These are phyloP conservation scores for Paradendryphiella salina DNA, from an alignment of 2,329 filamentous ascomycete species.

Conservation along the genomic window DNA sequence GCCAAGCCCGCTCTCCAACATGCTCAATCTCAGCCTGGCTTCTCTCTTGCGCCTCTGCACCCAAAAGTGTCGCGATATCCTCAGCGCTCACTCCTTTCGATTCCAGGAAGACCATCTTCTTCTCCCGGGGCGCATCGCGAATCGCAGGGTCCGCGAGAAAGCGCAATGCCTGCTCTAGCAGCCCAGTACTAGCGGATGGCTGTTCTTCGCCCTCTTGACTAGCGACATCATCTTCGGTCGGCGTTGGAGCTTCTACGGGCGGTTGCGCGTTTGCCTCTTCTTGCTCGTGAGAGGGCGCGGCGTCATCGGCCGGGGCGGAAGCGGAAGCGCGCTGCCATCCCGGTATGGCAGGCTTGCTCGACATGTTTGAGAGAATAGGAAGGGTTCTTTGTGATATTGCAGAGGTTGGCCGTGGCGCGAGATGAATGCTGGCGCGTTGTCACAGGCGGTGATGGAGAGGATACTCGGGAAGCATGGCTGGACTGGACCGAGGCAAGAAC, in stretches of 20 bases:
- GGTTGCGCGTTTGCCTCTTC: constrained; percentile 22
- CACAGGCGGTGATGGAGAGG: constrained; percentile 11
- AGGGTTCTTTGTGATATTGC: neutral
- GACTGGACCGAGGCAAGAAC: constrained; percentile 29
- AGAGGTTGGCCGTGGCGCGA: constrained; percentile 1
- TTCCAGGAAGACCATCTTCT: constrained; percentile 75
- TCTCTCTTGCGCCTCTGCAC: constrained; percentile 25
- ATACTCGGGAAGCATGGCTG: constrained; percentile 25
- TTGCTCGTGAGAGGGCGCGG: constrained; percentile 13
- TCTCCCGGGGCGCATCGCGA: constrained; percentile 67
- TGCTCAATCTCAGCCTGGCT: constrained; percentile 21
- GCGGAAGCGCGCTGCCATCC: constrained; percentile 40
- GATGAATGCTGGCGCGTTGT: constrained; percentile 3
- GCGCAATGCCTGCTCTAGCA: constrained; percentile 68
- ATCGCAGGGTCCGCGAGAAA: constrained; percentile 79
- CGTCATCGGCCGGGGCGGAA: constrained; percentile 4
- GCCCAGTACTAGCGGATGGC: constrained; percentile 6
- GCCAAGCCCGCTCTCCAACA: constrained; percentile 34
- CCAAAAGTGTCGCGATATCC: constrained; percentile 70
- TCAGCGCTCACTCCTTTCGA: constrained; percentile 71
- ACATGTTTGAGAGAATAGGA: constrained; percentile 14
- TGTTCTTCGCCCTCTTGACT: constrained; percentile 7
- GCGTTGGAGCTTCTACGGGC: constrained; percentile 20
- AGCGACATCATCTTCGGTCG: constrained; percentile 13
- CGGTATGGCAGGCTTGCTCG: constrained; percentile 36